Evolutionary conservation across 441 rosid genomes (phyloP), one percentile per base, ranked within the genome.

Genomic region (Pelargonium cotyledonis): DNA sequence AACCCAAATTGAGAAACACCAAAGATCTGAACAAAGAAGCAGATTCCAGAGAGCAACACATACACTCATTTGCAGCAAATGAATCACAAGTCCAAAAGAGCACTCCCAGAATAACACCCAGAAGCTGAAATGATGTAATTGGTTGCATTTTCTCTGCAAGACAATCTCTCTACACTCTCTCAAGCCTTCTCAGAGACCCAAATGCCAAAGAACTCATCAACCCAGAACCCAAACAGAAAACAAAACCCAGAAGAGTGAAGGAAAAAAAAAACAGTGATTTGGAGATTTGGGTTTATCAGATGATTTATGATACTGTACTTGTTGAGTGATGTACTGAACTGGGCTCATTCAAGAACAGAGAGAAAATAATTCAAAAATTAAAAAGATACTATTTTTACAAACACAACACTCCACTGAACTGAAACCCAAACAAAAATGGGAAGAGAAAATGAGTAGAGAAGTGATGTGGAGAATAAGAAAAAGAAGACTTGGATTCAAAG

Each of bases 401-500:
- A 31, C 35, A 51, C 57, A 51, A 53, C 63, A 51, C 49, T 58
- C 44, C 68, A 75, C 64, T 75, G 65, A 67, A 35, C 73, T 68
- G 66, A 76, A 86, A 81, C 68, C 80, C 73, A 70, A 77, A 85
- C 80, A 14, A 81, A 79, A 88, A 85, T 73, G 84, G 79, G 78
- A 75, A 79, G 57, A 70, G 66, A 57, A 43, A 10, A 29, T 23
- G 12, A 6, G 29, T 47, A 40, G 63, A 23, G 26, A 23, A 23
- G 26, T 23, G 43, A 21, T 67, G 35, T 31, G 35, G 35, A 31
- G 35, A 77, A 55, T 51, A n/a, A 6, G 61, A 19, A 15, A 26
- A 76, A 70, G 79, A 80, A 86, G 81, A 82, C 97, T 89, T 91
- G 81, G 91, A 87, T 87, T 93, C 85, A 86, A 91, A 93, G 93